Evolutionary conservation across 495 filamentous ascomycete genomes (phyloP), one percentile per base, ranked within the genome.

Genomic region (Pseudoneurospora amorphoporcata): DNA sequence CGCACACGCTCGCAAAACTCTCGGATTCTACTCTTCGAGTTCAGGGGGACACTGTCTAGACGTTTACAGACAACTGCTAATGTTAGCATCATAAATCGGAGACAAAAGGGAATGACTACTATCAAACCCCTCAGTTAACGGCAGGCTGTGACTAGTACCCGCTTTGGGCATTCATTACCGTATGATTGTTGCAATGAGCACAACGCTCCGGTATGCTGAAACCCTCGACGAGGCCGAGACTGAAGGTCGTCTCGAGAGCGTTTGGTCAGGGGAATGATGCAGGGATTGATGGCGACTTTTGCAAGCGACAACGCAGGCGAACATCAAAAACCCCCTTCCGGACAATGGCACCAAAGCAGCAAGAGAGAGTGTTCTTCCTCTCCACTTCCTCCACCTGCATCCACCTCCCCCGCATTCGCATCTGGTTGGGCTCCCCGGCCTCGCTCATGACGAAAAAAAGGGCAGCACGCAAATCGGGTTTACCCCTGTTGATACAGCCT

Each of bases 301-400:
- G 19, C 45, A 29, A 53, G 19, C 45, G 19, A 53, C 19, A 53
- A 53, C 3, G 19, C 47, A 58, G 14, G 19, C 29, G 53, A 61
- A 12, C 23, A 61, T 61, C 53, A 32, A 61, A 61, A 35, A 40
- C 39, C 53, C 29, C 29, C 53, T 17, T 61, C 23, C 53, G 29
- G 53, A 61, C 53, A 61, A 53, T 23, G 47, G 19, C 47, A 58
- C 47, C 47, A 58, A 29, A 58, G 47, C 19, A 14, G 47, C 47
- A 29, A 61, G 53, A 35, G 29, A 35, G 29, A 14, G 29, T 78
- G 8, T 75, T 83, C 37, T 73, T 82, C 10, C 41, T 82, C 37
- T 83, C 80, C 72, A 79, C 79, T 76, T 19, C 73, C 8, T 70
- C 73, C 2, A 73, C 58, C 29, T n/a, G 78, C 17, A 71, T 81